phyloP scores from a whole-genome alignment of 1,139 yeast genomes.

The Taphrina flavorubra region DNA sequence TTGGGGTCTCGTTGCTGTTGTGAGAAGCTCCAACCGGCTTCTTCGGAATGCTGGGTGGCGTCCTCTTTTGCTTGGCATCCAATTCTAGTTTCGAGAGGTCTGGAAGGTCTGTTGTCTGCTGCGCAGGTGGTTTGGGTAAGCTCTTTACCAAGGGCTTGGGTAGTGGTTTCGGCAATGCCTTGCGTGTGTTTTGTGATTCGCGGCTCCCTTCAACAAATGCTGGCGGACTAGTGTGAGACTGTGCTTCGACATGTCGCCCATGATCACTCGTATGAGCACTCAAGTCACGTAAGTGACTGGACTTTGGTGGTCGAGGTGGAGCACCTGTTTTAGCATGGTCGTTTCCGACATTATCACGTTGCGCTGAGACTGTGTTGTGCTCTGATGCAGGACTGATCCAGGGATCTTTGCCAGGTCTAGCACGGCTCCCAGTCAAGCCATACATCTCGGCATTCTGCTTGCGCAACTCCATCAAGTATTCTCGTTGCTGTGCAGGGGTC shows the following conservation, averaged over 20 bases:
- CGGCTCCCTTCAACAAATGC: not conserved
- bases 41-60: not conserved
- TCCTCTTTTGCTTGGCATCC: not conserved
- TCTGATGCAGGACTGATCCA: not conserved
- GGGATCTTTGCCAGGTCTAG: conserved; percentile 12
- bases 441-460: conserved; percentile 20
- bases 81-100: not conserved
- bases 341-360: not conserved
- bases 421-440: conserved; percentile 8
- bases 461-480: conserved; percentile 10
- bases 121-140: not conserved
- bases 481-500: conserved; percentile 28
- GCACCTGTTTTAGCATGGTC: not conserved
- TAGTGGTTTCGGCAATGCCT: conserved; percentile 6
- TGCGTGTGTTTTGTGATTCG: not conserved
- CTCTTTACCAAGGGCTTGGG: not conserved
- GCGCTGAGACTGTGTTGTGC: not conserved
- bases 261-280: not conserved
- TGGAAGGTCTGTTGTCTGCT: not conserved
- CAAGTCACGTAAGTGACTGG: not conserved
- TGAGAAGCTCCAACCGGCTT: not conserved
- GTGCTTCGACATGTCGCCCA: not conserved
- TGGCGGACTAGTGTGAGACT: not conserved
- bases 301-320: conserved; percentile 27
- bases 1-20: not conserved